These are phyloP conservation scores for Saitozyma podzolica DNA, from an alignment of 768 basidiomycete species.

Conservation along the genomic window DNA sequence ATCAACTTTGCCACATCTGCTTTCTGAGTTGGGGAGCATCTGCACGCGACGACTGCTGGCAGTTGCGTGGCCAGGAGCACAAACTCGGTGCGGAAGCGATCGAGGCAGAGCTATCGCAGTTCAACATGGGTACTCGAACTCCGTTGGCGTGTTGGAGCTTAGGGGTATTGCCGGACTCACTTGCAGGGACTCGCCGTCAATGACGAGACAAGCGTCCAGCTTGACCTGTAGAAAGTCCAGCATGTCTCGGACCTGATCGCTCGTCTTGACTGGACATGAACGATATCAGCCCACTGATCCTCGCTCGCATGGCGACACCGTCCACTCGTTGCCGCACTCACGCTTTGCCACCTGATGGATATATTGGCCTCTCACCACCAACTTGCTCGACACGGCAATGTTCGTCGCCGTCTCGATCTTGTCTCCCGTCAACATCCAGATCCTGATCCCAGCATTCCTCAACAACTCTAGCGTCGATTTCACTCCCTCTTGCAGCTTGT, in stretches of 20 bases:
- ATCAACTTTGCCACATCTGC: conserved; percentile 95
- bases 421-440: conserved; percentile 99
- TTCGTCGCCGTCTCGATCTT: conserved; percentile 98
- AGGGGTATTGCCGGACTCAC: conserved; percentile 53
- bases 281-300: conserved; percentile 2
- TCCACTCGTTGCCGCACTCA: conserved; percentile 53
- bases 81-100: conserved; percentile 88
- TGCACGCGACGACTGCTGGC: conserved; percentile 93
- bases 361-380: conserved; percentile 93
- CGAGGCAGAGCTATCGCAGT: conserved; percentile 72
- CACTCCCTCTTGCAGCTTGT: conserved; percentile 96
- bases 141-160: too few species aligned
- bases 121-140: not conserved
- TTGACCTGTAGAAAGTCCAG: conserved; percentile 93
- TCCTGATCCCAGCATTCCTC: conserved; percentile 94
- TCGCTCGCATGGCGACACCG: too few species aligned
- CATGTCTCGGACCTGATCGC: conserved; percentile 78
- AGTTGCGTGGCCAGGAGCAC: conserved; percentile 94
- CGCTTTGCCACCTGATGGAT: conserved; percentile 95
- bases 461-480: conserved; percentile 88
- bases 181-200: conserved; percentile 95
- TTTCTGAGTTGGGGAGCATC: conserved; percentile 98
- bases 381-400: conserved; percentile 94
- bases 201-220: conserved; percentile 94
- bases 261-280: conserved; percentile 69